These are phyloP conservation scores for Danielozyma ontarioensis DNA, from an alignment of 805 yeast genomes.

Conservation along the genomic window DNA sequence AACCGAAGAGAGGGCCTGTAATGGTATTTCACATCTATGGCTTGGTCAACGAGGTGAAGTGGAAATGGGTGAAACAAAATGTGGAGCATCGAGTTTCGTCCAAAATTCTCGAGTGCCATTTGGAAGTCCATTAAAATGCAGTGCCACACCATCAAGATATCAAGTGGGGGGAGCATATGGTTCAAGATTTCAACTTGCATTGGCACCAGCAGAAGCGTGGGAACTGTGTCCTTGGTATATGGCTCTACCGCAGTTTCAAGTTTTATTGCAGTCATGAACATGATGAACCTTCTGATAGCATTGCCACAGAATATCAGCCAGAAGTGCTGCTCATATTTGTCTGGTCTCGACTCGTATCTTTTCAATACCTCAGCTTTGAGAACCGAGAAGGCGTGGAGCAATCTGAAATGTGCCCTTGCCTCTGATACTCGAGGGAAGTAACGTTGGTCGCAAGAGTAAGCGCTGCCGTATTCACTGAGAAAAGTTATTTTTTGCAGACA, in stretches of 20 bases:
- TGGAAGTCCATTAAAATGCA: constrained; percentile 10
- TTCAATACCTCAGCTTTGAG: too few species aligned
- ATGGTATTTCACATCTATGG: too few species aligned
- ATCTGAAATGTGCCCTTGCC: too few species aligned
- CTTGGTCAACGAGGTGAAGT: not conserved
- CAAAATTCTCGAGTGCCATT: not conserved
- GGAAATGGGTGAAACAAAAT: not conserved
- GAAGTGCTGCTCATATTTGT: constrained; percentile 3
- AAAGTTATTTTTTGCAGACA: too few species aligned
- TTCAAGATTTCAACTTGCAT: too few species aligned
- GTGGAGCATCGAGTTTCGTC: not conserved
- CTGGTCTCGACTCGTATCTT: constrained; percentile 1
- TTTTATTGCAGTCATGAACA: constrained; percentile 12
- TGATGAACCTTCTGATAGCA: constrained; percentile 17
- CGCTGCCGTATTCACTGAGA: too few species aligned
- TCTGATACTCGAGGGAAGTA: too few species aligned
- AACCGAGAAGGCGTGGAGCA: too few species aligned
- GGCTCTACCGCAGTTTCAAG: not conserved
- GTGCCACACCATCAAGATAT: constrained; percentile 19
- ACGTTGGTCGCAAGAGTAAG: too few species aligned
- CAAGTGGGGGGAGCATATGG: constrained; percentile 18
- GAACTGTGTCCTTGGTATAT: not conserved
- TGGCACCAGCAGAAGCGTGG: too few species aligned
- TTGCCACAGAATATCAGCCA: constrained; percentile 20
- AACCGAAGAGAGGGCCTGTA: too few species aligned